Percentiles rank a stretch among this genome's conserved stretches.
phyloP scores from a whole-genome alignment of 257 asterid genomes.

The Ocimum tenuiflorum region DNA sequence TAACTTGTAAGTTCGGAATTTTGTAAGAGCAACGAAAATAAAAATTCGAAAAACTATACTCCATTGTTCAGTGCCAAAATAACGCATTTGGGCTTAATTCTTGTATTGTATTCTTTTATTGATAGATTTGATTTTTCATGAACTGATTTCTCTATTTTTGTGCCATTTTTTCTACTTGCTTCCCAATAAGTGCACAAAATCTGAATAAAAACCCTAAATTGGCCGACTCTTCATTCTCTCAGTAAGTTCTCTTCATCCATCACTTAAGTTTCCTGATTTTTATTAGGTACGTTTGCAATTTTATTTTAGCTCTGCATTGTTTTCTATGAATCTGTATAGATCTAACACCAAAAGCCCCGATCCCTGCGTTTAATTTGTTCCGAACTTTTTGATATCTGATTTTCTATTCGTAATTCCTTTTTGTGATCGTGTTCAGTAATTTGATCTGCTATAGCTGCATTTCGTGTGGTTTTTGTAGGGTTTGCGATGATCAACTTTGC shows the following conservation, averaged over 20 bases:
- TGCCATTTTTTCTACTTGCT: conserved; percentile 13
- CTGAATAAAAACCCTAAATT: conserved; percentile 36
- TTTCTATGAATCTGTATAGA: conserved; percentile 13
- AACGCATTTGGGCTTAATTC: too few species aligned
- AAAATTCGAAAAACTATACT: too few species aligned
- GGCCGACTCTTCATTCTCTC: conserved; percentile 35
- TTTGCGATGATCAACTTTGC: conserved; percentile 14
- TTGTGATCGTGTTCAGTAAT: conserved; percentile 4
- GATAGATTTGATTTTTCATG: not conserved
- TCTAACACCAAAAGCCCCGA: conserved; percentile 20
- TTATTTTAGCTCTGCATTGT: not conserved
- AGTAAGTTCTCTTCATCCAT: conserved; percentile 29
- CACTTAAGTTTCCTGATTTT: not conserved
- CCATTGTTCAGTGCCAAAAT: too few species aligned
- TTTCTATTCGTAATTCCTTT: not conserved
- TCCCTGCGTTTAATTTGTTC: conserved; percentile 11
- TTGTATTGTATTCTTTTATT: not conserved
- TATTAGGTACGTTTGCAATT: not conserved
- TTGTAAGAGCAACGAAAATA: too few species aligned
- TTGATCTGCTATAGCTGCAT: conserved; percentile 5
- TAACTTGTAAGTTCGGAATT: too few species aligned
- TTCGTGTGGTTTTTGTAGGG: conserved; percentile 26
- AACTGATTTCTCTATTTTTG: conserved; percentile 24
- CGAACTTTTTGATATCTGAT: not conserved
- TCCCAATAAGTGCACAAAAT: conserved; percentile 21